Evolutionary conservation across 257 asterid species (phyloP), one percentile per base, ranked within the genome.

Genomic region (Rubia yunnanensis): DNA sequence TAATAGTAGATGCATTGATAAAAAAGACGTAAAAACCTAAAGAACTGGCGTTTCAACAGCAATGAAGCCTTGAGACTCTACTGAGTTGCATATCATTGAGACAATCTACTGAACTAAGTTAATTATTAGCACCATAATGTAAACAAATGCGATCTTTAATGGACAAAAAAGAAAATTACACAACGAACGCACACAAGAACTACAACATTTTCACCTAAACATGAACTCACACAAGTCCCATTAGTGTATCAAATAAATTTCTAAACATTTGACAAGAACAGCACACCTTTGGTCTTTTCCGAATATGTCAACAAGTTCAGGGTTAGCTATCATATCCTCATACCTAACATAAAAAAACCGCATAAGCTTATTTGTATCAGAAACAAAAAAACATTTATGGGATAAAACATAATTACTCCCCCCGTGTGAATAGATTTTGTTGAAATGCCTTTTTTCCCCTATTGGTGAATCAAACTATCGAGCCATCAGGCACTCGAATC

Each of bases 41-140:
- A 92, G 97, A 73, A 92, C 96, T 54, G 97, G 98, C 54, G 98
- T 92, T 69, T 92, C 98, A 49, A 92, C 97, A 66, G 90, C 97
- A 69, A 89, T 30, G 80, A 87, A 92, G 74, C 98, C 98, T 49
- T 85, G 83, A 70, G 96, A 83, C 75, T 92, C 98, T 73, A 92
- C 96, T 46, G 96, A 77, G 79, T 76, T 88, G 72, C 98, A 82
- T 72, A 92, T 84, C 83, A 89, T 95, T 27, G 98, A 89, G 74
- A 92, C 81, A 76, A 92, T 92, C 97, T 92, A 87, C 85, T 70
- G 79, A 78, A 77, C 65, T 54, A 17, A 69, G 65, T 73, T 60
- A 69, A 32, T 55, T 73, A 63, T 88, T 70, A 80, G 81, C 76
- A 70, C 9, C 71, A 38, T 36, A n/a, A 60, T 23, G 14, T 17